phyloP scores from a whole-genome alignment of 2,329 filamentous ascomycete species.

The Phialophora verrucosa region DNA sequence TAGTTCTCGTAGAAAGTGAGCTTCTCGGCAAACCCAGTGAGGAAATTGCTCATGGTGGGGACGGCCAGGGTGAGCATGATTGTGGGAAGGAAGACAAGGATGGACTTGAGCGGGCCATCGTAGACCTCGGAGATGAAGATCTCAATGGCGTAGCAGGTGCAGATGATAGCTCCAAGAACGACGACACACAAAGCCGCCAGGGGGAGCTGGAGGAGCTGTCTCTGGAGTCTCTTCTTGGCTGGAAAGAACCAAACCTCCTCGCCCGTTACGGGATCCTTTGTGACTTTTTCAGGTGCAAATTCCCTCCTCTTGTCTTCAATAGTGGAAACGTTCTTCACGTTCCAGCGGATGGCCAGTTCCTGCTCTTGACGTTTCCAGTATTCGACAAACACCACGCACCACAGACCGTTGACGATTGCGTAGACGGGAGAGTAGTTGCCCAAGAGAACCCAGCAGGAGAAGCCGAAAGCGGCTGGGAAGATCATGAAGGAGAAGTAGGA shows the following conservation, averaged over 20 bases:
- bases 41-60: slow-evolving; percentile 74
- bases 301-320: slow-evolving; percentile 79
- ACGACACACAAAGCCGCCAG: slow-evolving; percentile 77
- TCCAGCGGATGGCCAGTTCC: slow-evolving; percentile 86
- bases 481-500: slow-evolving; percentile 85
- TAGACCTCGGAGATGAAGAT: slow-evolving; percentile 97
- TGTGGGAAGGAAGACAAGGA: slow-evolving; percentile 87
- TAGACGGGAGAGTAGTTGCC: slow-evolving; percentile 84
- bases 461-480: slow-evolving; percentile 80
- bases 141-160: slow-evolving; percentile 87
- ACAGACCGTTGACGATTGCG: slow-evolving; percentile 77
- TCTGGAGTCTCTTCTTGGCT: slow-evolving; percentile 72
- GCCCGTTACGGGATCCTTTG: slow-evolving; percentile 80
- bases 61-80: slow-evolving; percentile 81
- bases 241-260: slow-evolving; percentile 79
- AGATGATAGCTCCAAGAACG: slow-evolving; percentile 80
- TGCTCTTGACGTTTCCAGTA: slow-evolving; percentile 95
- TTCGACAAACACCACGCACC: slow-evolving; percentile 88
- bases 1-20: slow-evolving; percentile 91
- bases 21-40: slow-evolving; percentile 76
- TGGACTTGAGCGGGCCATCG: slow-evolving; percentile 81
- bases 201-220: slow-evolving; percentile 81
- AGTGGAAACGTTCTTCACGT: slow-evolving; percentile 79
- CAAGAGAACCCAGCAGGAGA: slow-evolving; percentile 78
- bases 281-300: slow-evolving; percentile 78